Base-by-base conservation (phyloP, 2,329 filamentous ascomycete genomes). In the Cylindrodendrum hubeiense region DNA sequence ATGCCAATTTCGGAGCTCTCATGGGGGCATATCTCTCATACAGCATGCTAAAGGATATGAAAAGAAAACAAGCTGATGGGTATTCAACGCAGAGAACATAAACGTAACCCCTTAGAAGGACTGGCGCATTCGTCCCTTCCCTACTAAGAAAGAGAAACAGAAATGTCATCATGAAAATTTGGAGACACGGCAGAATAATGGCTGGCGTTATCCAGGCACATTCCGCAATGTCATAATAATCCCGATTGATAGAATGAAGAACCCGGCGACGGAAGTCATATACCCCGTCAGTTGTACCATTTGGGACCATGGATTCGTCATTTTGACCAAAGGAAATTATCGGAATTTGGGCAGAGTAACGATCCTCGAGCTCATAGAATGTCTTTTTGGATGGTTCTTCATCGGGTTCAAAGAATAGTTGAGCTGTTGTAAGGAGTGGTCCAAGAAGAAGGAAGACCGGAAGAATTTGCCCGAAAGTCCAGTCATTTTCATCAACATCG, bases 381-480 rank as follows among this genome's bases (percentile, higher is more conserved):
- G 6, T 13, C 9, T 19, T 5, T 22, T 6, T 19, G 10, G 21
- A 2, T 22, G 10, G 21, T 44, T 12, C 21, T 24, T 3, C 4
- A 13, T 44, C 21, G 41, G 19, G 21, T 24, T 24, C 12, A 24
- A 44, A 22, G 22, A 44, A 44, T 13, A 22, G 21, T 44, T 44
- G 41, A 19, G 10, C 12, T 2, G 21, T 39, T 1, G 10, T 30
- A 6, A 64, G 22, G 15, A 47, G 13, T 5, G 61, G 55, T 8
- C 49, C 61, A 24, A 55, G 37, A n/a, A 64, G 56, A 34, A 64
- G 63, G 1, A 53, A 17, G 0, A 64, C 39, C 1, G 65, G 52
- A 22, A 65, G 41, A 15, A 52, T 50, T 22, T 64, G 65, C 0
- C 65, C 61, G 37, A 65, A 65, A 2, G 61, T 19, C 65, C 65